Evolutionary conservation across 495 filamentous ascomycete genomes (phyloP), one percentile per base, ranked within the genome.

Genomic region (Cercophora scortea): DNA sequence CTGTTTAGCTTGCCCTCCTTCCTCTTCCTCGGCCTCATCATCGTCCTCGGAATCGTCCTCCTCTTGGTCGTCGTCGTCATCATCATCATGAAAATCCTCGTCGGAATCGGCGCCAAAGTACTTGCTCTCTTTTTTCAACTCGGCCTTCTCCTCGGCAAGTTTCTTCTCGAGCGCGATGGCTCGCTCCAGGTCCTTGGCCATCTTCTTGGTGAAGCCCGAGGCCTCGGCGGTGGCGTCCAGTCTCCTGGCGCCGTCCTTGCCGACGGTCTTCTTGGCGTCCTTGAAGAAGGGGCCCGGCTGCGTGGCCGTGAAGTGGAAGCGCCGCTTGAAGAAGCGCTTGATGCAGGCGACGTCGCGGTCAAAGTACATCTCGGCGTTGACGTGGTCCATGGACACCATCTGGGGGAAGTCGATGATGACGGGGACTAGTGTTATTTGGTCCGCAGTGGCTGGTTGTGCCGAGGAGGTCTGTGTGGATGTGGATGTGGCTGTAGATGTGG

Each of bases 371-470:
- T 90, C 83, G 49, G 93, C 94, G 63, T 99, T 95, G 11, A 68
- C 68, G 63, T 99, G 94, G 59, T 94, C 88, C 59, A 96, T 86
- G n/a, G 90, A 95, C 3, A 97, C 80, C 86, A 95, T 95, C 71
- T 99, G 93, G 1, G 93, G 93, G 66, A 99, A 99, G 71, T 99
- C 94, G 59, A 99, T 99, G 32, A 97, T 67, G 47, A 94, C 79
- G 6, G 93, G 91, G 13, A 66, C 76, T 1, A 85, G 66, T 7
- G 55, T 74, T 19, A 76, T 51, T 8, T 43, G 49, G 15, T 56
- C 54, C 13, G 50, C 48, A 4, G 42, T 50, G 13, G 17, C 45
- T 25, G 62, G 44, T 43, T 16, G 18, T 43, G 42, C 8, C 3
- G 42, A 13, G 10, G 10, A 3, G n/a, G 8, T 4, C 12, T 13